These are phyloP conservation scores for Paracamarosporium sp. DNA, from an alignment of 2,329 filamentous ascomycete genomes.

Conservation along the genomic window DNA sequence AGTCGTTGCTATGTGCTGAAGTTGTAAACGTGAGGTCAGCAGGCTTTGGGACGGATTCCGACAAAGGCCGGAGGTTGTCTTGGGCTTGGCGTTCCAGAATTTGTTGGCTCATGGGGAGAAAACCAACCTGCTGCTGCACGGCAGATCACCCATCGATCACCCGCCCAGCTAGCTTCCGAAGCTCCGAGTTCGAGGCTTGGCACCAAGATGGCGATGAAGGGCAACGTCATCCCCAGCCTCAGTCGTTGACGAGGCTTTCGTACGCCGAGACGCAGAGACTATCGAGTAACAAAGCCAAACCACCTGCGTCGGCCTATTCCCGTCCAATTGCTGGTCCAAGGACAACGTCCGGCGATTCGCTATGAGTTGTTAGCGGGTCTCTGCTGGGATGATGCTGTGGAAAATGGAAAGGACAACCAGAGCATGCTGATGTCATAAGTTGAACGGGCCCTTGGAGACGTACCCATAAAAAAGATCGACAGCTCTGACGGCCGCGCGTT, in stretches of 20 bases:
- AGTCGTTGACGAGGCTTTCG: constrained; percentile 2
- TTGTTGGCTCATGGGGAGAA: not conserved
- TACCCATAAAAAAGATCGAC: constrained; percentile 32
- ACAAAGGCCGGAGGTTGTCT: not conserved
- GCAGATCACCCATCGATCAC: constrained; percentile 6
- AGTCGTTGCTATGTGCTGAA: not conserved
- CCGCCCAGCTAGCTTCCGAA: not conserved
- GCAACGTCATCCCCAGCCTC: constrained; percentile 12
- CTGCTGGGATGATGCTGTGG: constrained; percentile 7
- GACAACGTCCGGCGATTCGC: not conserved
- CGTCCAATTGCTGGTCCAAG: constrained; percentile 7
- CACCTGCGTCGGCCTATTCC: not conserved
- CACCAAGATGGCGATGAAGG: not conserved
- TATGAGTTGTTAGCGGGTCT: constrained; percentile 18
- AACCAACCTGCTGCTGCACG: not conserved
- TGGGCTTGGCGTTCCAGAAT: not conserved
- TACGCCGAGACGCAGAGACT: not conserved
- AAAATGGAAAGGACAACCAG: constrained; percentile 3
- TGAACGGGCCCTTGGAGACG: constrained; percentile 6
- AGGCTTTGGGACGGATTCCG: not conserved
- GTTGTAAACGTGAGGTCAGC: not conserved
- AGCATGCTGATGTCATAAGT: constrained; percentile 31
- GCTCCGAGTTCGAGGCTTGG: not conserved
- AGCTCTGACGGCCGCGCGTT: constrained; percentile 29
- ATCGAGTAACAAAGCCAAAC: not conserved